These are phyloP conservation scores for Apium graveolens DNA, from an alignment of 129 eudicot species.

Conservation along the genomic window DNA sequence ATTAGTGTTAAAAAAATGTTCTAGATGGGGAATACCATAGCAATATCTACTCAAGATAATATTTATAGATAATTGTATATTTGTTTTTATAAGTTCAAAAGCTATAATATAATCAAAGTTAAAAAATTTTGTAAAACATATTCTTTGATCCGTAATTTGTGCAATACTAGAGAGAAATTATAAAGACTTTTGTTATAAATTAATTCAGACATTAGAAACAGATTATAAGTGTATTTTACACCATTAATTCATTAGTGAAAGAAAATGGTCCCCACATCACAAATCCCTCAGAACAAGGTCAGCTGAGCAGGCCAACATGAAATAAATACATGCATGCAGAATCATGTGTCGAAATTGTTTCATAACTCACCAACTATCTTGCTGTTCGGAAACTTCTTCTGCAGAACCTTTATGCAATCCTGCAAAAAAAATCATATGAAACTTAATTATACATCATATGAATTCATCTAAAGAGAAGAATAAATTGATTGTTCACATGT, in stretches of 20 bases:
- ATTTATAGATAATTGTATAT: not conserved
- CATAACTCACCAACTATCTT: conserved; percentile 17
- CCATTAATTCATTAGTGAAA: not conserved
- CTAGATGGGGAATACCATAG: too few relatives aligned
- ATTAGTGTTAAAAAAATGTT: too few relatives aligned
- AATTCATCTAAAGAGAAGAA: not conserved
- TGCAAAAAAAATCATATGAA: conserved; percentile 30
- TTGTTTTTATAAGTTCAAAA: too few relatives aligned
- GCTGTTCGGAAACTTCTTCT: conserved; percentile 78
- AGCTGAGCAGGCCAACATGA: too few relatives aligned
- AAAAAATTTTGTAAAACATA: not conserved
- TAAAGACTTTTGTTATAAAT: not conserved
- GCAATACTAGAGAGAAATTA: too few relatives aligned
- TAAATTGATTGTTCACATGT: not conserved
- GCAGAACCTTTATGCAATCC: conserved; percentile 76
- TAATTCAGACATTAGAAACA: not conserved
- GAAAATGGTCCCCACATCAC: not conserved
- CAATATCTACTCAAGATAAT: not conserved
- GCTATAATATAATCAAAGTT: not conserved
- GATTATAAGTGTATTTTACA: not conserved
- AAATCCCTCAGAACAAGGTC: not conserved
- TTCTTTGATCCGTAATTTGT: not conserved
- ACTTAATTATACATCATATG: not conserved
- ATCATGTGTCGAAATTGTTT: not conserved
- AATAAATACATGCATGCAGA: not conserved